Percentiles rank a stretch among this genome's conserved stretches.
Conservation (phyloP, 2,329 filamentous ascomycete species). For the Cordyceps sp. region DNA sequence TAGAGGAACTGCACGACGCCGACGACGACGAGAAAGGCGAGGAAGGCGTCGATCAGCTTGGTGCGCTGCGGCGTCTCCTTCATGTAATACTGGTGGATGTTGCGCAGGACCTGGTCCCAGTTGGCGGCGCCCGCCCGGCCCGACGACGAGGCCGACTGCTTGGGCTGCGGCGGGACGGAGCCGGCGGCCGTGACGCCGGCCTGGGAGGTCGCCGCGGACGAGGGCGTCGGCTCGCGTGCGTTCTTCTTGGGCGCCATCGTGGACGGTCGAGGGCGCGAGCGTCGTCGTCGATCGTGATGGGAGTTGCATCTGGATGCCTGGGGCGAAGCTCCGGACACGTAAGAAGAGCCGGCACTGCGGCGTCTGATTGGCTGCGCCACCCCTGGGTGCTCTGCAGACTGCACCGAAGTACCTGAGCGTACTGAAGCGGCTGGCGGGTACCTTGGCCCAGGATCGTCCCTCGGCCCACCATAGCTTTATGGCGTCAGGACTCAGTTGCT, state of each 20-base stretch:
- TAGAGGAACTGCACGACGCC: constrained; percentile 89
- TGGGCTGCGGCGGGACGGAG: constrained; percentile 9
- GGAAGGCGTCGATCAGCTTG: constrained; percentile 82
- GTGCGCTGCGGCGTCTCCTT: constrained; percentile 74
- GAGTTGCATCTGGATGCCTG: too few species aligned
- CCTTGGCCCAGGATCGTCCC: too few species aligned
- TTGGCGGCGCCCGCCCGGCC: constrained; percentile 14
- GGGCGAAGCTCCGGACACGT: too few species aligned
- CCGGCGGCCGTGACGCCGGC: constrained; percentile 11
- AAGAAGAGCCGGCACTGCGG: too few species aligned
- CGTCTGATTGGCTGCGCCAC: too few species aligned
- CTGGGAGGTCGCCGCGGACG: constrained; percentile 15
- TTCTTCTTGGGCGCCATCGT: constrained; percentile 36
- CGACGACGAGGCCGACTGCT: constrained; percentile 6
- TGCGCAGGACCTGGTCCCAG: constrained; percentile 44
- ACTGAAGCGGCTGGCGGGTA: too few species aligned
- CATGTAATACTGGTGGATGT: constrained; percentile 64
- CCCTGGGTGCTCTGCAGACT: too few species aligned
- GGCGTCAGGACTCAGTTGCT: too few species aligned
- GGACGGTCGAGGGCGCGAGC: background rate
- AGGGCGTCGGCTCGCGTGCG: constrained; percentile 14
- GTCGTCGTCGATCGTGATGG: too few species aligned
- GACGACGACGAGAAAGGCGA: constrained; percentile 71
- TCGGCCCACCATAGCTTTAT: too few species aligned
- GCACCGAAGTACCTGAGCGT: too few species aligned